These are phyloP conservation scores for Monosporascus sp. DNA, from an alignment of 2,329 filamentous ascomycete genomes.

Conservation along the genomic window DNA sequence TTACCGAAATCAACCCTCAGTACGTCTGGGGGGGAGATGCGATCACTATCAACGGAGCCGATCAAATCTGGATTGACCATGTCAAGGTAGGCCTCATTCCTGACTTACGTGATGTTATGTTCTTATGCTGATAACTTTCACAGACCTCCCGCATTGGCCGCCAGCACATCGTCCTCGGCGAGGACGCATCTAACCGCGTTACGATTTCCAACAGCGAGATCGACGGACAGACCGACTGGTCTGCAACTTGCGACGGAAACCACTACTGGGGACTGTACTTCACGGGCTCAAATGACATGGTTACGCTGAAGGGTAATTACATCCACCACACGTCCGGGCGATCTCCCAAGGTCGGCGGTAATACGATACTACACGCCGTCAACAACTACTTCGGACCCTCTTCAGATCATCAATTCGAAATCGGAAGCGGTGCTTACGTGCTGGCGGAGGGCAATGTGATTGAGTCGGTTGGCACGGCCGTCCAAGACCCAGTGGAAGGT, in stretches of 20 bases:
- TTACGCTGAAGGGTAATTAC: conserved; percentile 39
- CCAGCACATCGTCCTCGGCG: conserved; percentile 35
- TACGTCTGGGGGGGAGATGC: conserved; percentile 55
- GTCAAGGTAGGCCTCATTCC: conserved; percentile 4
- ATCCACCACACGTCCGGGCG: conserved; percentile 38
- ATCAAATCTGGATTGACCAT: conserved; percentile 24
- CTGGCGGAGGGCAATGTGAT: conserved; percentile 47
- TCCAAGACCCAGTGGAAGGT: conserved; percentile 27
- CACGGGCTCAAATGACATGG: conserved; percentile 31
- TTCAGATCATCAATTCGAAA: conserved; percentile 40
- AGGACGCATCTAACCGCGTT: conserved; percentile 28
- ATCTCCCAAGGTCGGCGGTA: conserved; percentile 34
- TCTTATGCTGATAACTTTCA: no score
- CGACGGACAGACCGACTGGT: conserved; percentile 35
- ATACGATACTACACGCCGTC: conserved; percentile 29
- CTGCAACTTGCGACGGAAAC: conserved; percentile 36
- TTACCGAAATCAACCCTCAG: conserved; percentile 48
- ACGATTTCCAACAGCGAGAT: conserved; percentile 42
- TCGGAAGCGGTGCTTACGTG: conserved; percentile 31
- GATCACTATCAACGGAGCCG: conserved; percentile 43
- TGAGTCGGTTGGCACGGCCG: conserved; percentile 36
- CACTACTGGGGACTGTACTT: conserved; percentile 42
- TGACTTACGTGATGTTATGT: no score
- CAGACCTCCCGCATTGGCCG: conserved; percentile 34
- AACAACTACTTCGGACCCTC: conserved; percentile 37